Percentiles rank a stretch among this genome's conserved stretches.
Evolutionary conservation across 2,329 filamentous ascomycete genomes (phyloP).

Genomic region (Fusarium abutilonis): DNA sequence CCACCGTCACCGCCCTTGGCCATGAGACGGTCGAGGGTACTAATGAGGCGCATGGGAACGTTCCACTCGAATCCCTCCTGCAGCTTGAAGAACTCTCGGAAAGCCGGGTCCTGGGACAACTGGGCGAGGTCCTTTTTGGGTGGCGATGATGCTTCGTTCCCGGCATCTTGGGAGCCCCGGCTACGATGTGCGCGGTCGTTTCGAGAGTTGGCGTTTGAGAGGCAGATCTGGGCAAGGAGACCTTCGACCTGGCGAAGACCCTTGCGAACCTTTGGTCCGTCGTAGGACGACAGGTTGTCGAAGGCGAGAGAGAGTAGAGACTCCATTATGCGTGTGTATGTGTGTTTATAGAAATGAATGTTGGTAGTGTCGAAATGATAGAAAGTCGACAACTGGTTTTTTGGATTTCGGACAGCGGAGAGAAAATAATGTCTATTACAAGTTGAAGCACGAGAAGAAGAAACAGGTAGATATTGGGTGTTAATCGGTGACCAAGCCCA

Average conservation of each 20-base stretch:
- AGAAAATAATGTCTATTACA: constrained; percentile 10
- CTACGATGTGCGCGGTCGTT: constrained; percentile 34
- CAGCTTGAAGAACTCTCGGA: constrained; percentile 93
- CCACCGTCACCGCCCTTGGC: constrained; percentile 83
- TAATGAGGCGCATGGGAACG: constrained; percentile 84
- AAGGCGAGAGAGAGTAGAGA: constrained; percentile 91
- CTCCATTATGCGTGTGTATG: constrained; percentile 72
- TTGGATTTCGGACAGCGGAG: not conserved
- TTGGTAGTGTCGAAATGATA: constrained; percentile 3
- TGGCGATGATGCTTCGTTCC: constrained; percentile 55
- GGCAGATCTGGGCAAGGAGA: constrained; percentile 91
- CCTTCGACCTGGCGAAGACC: constrained; percentile 94
- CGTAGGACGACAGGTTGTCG: constrained; percentile 94
- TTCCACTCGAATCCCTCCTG: constrained; percentile 99
- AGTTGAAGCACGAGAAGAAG: constrained; percentile 12
- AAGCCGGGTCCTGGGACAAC: constrained; percentile 84
- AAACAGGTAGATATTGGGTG: constrained; percentile 15
- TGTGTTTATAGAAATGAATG: constrained; percentile 11
- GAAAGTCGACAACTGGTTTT: constrained; percentile 10
- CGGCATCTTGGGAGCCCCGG: constrained; percentile 46
- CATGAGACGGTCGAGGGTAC: constrained; percentile 85
- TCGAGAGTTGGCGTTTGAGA: constrained; percentile 67
- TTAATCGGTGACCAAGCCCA: constrained; percentile 10
- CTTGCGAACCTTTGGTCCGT: constrained; percentile 89
- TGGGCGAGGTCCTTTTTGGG: constrained; percentile 72